phyloP scores from a whole-genome alignment of 176 grass and related monocot species.

The Rhynchospora tenuis region DNA sequence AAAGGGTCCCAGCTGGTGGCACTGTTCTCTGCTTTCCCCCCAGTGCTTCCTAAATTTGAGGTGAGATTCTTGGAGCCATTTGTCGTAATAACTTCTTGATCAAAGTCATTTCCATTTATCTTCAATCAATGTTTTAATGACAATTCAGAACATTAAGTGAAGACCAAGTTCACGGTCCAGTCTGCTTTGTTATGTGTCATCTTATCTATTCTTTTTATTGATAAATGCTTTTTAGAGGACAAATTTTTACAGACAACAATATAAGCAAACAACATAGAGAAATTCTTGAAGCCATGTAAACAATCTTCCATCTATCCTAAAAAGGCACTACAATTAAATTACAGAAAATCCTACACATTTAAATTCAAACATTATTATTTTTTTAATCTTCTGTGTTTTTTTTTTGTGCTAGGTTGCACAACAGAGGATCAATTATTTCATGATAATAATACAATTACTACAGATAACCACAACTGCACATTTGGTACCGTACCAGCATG shows the following conservation, averaged over 20 bases:
- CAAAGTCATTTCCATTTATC: constrained; percentile 13
- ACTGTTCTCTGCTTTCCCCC: neutral
- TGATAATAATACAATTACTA: neutral
- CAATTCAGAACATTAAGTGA: neutral
- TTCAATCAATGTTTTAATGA: constrained; percentile 4
- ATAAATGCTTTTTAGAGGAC: neutral
- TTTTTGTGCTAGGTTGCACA: neutral
- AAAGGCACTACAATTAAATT: neutral
- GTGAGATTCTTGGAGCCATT: constrained; percentile 9
- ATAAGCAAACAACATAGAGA: neutral
- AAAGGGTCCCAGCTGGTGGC: neutral
- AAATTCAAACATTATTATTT: neutral
- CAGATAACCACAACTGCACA: neutral
- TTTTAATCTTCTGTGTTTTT: neutral
- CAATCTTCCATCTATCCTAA: neutral
- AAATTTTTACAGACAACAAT: neutral
- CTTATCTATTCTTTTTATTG: neutral
- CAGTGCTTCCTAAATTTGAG: neutral
- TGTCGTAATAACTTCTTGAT: neutral
- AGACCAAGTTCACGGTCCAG: neutral
- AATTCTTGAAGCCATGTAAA: neutral
- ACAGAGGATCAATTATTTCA: neutral
- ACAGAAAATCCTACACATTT: neutral
- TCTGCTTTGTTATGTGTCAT: neutral
- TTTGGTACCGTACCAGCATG: neutral